A percentile compares a stretch with the other conserved stretches of the same genome.
phyloP scores from a whole-genome alignment of 306 rosid genomes.

The Quercus alba region DNA sequence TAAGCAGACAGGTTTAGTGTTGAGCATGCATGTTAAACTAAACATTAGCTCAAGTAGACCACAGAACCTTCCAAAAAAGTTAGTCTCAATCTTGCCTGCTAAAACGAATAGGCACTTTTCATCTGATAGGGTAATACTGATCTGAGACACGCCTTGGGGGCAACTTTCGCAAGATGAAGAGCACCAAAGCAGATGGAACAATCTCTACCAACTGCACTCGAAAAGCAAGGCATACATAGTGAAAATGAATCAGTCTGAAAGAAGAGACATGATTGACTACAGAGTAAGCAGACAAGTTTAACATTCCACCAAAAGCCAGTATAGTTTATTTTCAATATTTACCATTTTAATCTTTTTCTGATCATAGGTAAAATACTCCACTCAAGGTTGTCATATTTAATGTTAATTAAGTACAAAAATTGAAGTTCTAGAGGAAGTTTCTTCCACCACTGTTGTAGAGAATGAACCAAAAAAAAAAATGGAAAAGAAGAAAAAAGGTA shows the following conservation, averaged over 20 bases:
- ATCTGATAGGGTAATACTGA: conserved; percentile 69
- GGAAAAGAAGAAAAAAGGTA: background rate
- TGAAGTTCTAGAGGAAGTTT: background rate
- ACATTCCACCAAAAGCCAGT: background rate
- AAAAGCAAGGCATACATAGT: background rate
- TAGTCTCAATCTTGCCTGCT: background rate
- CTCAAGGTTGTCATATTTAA: too few species aligned
- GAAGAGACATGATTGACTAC: background rate
- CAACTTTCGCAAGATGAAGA: conserved; percentile 66
- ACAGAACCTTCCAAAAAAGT: background rate
- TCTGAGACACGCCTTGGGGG: conserved; percentile 69
- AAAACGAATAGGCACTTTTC: conserved; percentile 29
- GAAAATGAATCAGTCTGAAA: background rate
- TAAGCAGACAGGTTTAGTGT: background rate
- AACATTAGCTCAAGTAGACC: background rate
- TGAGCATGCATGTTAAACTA: background rate
- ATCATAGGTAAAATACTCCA: too few species aligned
- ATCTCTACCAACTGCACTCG: conserved; percentile 64
- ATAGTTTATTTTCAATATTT: background rate
- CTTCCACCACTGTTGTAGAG: background rate
- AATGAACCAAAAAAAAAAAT: too few species aligned
- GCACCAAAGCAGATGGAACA: conserved; percentile 68
- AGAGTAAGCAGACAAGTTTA: background rate
- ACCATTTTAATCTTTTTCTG: too few species aligned
- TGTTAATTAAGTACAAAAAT: background rate